phyloP scores from a whole-genome alignment of 2,329 filamentous ascomycete species.

The Colletotrichum higginsianum region DNA sequence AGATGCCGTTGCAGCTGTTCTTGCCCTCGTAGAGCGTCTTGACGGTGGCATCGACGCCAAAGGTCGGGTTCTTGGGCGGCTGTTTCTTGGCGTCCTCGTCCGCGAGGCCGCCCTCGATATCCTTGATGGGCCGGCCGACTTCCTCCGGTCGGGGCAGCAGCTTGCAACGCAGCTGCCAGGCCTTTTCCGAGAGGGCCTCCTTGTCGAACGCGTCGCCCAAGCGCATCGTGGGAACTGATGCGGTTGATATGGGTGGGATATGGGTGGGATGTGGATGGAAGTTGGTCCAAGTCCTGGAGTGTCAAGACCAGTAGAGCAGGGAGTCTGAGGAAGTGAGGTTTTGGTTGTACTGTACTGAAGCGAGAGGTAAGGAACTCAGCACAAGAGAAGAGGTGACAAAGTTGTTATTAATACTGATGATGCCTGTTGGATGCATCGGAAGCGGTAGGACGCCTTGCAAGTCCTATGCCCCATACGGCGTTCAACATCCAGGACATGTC shows the following conservation, averaged over 20 bases:
- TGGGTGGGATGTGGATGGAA: not conserved
- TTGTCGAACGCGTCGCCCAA: conserved; percentile 11
- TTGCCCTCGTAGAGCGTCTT: conserved; percentile 59
- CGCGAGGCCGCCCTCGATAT: conserved; percentile 34
- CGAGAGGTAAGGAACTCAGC: not conserved
- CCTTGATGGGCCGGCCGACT: conserved; percentile 41
- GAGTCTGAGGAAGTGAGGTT: not conserved
- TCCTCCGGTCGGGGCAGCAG: conserved; percentile 45
- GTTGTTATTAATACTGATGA: not conserved
- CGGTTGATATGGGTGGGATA: not conserved
- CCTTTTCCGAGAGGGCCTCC: conserved; percentile 46
- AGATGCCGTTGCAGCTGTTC: conserved; percentile 45
- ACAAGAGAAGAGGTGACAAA: not conserved
- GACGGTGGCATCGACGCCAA: conserved; percentile 50
- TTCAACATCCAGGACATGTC: not conserved
- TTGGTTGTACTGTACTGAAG: no score
- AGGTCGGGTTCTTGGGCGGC: conserved; percentile 39
- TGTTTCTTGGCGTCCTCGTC: conserved; percentile 37
- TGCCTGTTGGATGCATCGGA: no score
- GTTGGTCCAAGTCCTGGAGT: not conserved
- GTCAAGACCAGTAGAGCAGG: not conserved
- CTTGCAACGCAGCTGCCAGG: conserved; percentile 53
- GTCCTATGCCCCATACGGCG: not conserved
- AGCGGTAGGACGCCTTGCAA: not conserved
- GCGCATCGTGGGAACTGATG: not conserved